Base-by-base conservation (phyloP, 2,329 filamentous ascomycete species). In the Fusarium pininemorale region DNA sequence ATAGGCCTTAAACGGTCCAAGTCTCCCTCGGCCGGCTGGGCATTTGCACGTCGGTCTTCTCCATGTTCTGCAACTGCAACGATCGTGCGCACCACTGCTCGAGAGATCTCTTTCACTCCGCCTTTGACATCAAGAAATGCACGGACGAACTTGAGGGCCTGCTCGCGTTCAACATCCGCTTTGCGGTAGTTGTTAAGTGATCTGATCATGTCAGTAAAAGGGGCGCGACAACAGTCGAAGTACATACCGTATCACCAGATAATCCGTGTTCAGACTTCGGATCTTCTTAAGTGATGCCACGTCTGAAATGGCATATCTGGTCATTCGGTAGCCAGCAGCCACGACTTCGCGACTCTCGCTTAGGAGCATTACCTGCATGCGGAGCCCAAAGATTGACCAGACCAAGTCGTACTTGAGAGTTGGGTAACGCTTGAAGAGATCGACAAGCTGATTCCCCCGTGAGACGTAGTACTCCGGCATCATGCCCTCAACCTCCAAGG, bases 271-370 rank as follows among this genome's bases (percentile, higher is more conserved):
- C 26, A 98, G 85, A 20, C 89, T 89, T 63, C 96, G 91, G 70
- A 99, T 98, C 56, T 92, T 98, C 80, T 94, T 93, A 30, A 99
- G 87, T 7, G 96, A 99, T 53, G 91, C 92, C 39, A 95, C 88
- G 81, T 99, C 96, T 16, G 96, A 97, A 75, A 99, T 96, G 57
- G 96, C 94, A 83, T 98, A 97, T 81, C 96, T 90, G 68, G 95
- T 95, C 83, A 98, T 93, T 72, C 96, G 90, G 82, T 98, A 99
- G 3, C 94, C 96, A 48, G 96, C 94, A 32, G 96, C 96, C 30
- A 98, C 94, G 16, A 98, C 96, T 84, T 99, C 97, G 75, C 96
- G 91, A 81, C 94, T 98, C 76, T 98, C 96, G 80, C 96, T 98
- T 64, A 99, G 86, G 28, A 99, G 91, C 94, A 99, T 97, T 76